Base-by-base conservation (phyloP, 2,329 filamentous ascomycete genomes). In the Aschersonia sp. region DNA sequence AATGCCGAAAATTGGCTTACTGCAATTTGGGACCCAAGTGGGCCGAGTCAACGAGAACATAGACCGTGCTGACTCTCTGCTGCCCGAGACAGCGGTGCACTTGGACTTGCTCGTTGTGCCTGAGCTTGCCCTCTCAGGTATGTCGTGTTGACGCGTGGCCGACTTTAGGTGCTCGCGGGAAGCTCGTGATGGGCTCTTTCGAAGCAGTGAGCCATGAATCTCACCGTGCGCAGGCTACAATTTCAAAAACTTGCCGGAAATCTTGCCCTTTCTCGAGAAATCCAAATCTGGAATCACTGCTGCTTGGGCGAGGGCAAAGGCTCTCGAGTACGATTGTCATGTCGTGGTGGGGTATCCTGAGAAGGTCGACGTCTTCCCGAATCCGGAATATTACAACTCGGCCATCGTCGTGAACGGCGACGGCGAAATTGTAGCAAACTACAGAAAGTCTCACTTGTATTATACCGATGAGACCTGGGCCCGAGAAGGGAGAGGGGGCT, bases 321-420 rank as follows among this genome's bases (percentile, higher is more conserved):
- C 86, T 0, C 66, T 78, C 29, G 80, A 79, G 54, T 71, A 84
- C 56, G 70, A 80, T 50, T 89, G 84, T 56, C 66, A 73, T 46
- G 83, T 91, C 0, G 74, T 77, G 0, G 77, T 79, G 1, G 86
- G 86, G 0, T 92, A 91, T 48, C 85, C 86, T 0, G 86, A 92
- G 49, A 77, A 75, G 54, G 75, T 74, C 1, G 77, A 82, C 45
- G 56, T 73, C 0, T 59, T 66, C 0, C 46, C 72, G 0, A 61
- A 58, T 0, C 71, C 73, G 0, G 73, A 77, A 52, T 77, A 74
- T 35, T 78, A 78, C 58, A 78, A 78, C 49, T 70, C 71, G 0
- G 57, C 61, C 0, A 69, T 83, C 2, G 64, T 79, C 0, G 69
- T 83, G 4, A 76, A 74, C 47, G 59, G 54, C 0, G 75, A 82